A percentile compares a stretch with the other conserved stretches of the same genome.
Evolutionary conservation across 257 asterid genomes (phyloP).

Genomic region (Solanum tarijense): DNA sequence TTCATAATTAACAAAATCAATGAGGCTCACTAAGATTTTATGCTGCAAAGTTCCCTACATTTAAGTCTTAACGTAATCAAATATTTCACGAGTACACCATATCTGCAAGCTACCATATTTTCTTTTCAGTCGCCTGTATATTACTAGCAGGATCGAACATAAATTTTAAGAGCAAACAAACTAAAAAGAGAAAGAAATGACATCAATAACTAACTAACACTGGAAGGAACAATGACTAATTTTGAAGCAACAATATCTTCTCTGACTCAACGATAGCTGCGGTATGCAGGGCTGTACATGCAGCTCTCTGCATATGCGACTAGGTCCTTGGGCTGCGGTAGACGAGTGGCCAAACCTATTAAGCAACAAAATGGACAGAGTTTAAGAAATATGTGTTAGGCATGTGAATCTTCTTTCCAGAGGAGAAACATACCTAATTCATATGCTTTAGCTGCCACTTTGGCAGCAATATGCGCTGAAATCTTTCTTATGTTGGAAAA

Average conservation of each 20-base stretch:
- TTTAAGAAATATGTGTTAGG: neutral
- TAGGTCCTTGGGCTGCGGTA: conserved; percentile 62
- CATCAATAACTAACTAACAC: neutral
- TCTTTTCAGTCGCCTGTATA: neutral
- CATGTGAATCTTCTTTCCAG: neutral
- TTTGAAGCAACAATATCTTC: neutral
- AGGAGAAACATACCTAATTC: conserved; percentile 50
- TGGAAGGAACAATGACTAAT: neutral
- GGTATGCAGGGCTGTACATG: conserved; percentile 86
- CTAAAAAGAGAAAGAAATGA: neutral
- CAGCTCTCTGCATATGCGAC: conserved; percentile 73
- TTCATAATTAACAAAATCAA: neutral
- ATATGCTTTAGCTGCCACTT: conserved; percentile 83
- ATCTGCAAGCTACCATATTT: neutral
- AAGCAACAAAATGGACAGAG: neutral
- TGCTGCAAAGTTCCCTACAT: neutral
- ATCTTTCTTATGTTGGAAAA: conserved; percentile 71
- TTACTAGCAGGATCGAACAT: neutral
- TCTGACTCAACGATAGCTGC: conserved; percentile 52
- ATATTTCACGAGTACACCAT: neutral
- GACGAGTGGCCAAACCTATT: conserved; percentile 80
- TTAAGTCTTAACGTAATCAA: neutral
- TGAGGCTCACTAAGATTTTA: neutral
- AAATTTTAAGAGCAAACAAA: neutral
- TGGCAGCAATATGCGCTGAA: conserved; percentile 84